Base-by-base conservation (phyloP, 805 yeast genomes). In the Brettanomyces nanus region DNA sequence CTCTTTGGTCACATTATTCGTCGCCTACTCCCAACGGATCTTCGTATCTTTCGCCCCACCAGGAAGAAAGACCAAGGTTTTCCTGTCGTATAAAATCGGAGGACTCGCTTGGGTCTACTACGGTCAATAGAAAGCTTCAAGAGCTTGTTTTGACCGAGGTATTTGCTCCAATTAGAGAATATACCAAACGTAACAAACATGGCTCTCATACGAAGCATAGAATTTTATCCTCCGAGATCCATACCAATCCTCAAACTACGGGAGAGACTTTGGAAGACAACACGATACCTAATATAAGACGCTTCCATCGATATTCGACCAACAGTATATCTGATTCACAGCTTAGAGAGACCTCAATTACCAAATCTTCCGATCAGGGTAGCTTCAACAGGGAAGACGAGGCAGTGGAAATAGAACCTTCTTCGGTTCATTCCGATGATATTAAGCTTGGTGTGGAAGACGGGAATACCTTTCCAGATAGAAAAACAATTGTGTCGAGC, bases 101-200 rank as follows among this genome's bases (percentile, higher is more conserved):
- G 11, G n/a, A 5, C 11, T 9, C 31, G 7, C 21, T 65, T 49
- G 85, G 83, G 1, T 69, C 85, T 2, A 83, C 94, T 0, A 72
- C 73, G 3, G 77, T 83, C 3, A 84, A 84, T 53, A 68, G 76
- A n/a, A 74, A 77, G 49, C 59, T 84, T 20, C 80, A 81, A 48
- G 90, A 83, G 47, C 60, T 77, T 35, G 85, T 84, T 0, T 54
- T 84, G 19, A 70, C 74, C 23, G 94, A 84, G 52, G 92, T 82
- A 0, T 82, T 84, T 61, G 75, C 77, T 4, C 77, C 78, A 14
- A 59, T 61, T 14, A 56, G 53, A 33, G 58, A 57, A 35, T 61
- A 58, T 36, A 57, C 62, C 1, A 46, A 46, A 23, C 22, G 15
- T 6, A 31, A 17, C 4, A 19, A 26, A 7, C 22, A 19, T 6